Evolutionary conservation across 257 asterid genomes (phyloP).

Genomic region (Gentiana macrophylla): DNA sequence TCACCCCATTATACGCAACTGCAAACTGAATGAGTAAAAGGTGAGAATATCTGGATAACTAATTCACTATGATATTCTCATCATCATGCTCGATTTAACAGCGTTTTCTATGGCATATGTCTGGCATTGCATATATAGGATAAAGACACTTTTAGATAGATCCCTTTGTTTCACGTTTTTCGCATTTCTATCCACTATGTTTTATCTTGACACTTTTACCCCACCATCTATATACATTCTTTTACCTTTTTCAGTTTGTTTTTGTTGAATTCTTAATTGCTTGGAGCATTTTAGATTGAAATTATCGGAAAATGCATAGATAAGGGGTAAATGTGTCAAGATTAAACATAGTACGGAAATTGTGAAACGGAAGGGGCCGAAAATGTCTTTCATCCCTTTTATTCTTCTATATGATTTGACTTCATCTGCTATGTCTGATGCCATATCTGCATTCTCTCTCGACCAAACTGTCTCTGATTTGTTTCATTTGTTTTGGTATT

Average conservation of each 20-base stretch:
- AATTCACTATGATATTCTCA: conserved; percentile 11
- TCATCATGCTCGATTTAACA: conserved; percentile 7
- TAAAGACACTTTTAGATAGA: too few species aligned
- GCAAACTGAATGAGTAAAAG: conserved; percentile 63
- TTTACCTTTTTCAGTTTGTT: too few species aligned
- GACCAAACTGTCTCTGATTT: conserved; percentile 8
- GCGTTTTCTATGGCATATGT: background rate
- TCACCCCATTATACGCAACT: conserved; percentile 64
- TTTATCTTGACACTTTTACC: too few species aligned
- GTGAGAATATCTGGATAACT: conserved; percentile 9
- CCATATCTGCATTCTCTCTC: conserved; percentile 12
- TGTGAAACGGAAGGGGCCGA: too few species aligned
- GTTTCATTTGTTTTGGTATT: conserved; percentile 7
- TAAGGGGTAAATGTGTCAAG: too few species aligned
- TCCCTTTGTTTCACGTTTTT: too few species aligned
- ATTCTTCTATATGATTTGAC: conserved; percentile 22
- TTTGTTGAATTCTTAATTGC: too few species aligned
- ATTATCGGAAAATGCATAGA: too few species aligned
- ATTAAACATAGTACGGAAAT: too few species aligned
- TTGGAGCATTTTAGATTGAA: too few species aligned
- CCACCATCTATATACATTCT: too few species aligned
- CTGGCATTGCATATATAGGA: background rate
- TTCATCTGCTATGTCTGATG: conserved; percentile 20
- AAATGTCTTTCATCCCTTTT: conserved; percentile 2
- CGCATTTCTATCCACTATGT: too few species aligned